Percentiles rank a stretch among this genome's conserved stretches.
Conservation (phyloP, 225 moss, liverwort and hornwort genomes). For the Ulota crispa region DNA sequence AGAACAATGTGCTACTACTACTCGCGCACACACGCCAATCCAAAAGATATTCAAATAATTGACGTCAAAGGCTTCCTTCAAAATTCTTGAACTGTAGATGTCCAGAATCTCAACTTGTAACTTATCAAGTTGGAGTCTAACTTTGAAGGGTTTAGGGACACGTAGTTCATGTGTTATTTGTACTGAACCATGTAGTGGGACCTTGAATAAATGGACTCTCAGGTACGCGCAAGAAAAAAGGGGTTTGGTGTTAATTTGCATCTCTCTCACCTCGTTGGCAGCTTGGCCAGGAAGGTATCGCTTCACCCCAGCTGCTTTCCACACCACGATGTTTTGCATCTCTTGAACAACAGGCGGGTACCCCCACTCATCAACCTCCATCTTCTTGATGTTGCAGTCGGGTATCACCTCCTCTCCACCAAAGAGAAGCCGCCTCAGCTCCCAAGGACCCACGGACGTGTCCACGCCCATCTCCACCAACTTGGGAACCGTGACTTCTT, state of each 20-base stretch:
- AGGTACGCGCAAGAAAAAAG: neutral
- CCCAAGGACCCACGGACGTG: neutral
- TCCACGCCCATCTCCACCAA: neutral
- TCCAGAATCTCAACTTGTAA: neutral
- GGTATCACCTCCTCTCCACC: slow-evolving; percentile 19
- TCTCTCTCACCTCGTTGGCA: slow-evolving; percentile 31
- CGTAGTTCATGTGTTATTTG: neutral
- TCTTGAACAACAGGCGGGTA: neutral
- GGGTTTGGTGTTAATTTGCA: neutral
- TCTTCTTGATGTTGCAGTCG: neutral
- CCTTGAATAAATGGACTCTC: neutral
- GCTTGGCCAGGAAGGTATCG: slow-evolving; percentile 64
- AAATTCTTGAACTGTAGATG: rapidly evolving
- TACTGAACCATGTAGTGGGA: neutral
- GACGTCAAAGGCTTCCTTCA: rapidly evolving
- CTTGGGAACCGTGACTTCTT: slow-evolving; percentile 38
- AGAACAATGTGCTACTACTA: neutral
- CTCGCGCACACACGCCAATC: rapidly evolving
- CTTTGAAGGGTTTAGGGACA: neutral
- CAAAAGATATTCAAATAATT: neutral
- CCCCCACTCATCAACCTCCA: slow-evolving; percentile 13
- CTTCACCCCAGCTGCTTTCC: slow-evolving; percentile 28
- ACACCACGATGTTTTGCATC: slow-evolving; percentile 30
- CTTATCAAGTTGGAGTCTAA: neutral
- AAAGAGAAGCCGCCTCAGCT: slow-evolving; percentile 31